phyloP scores from a whole-genome alignment of 257 asterid species.

The Solanum bulbocastanum region DNA sequence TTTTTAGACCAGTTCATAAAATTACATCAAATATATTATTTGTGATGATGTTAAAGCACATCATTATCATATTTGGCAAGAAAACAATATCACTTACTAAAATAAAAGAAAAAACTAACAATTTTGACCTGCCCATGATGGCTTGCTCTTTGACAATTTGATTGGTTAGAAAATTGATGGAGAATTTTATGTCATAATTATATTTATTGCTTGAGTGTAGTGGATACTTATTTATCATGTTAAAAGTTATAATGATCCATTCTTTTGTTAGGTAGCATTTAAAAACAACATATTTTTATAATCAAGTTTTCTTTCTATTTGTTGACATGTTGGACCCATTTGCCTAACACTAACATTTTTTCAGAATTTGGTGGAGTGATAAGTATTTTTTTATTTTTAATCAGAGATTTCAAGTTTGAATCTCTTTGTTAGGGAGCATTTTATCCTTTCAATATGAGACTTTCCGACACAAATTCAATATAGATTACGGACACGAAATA shows the following conservation, averaged over 20 bases:
- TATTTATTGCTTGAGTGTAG: neutral
- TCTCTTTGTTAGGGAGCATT: too few relatives aligned
- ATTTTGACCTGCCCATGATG: neutral
- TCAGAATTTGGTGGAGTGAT: accelerated
- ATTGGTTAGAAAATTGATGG: neutral
- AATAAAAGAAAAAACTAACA: neutral
- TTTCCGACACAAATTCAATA: too few relatives aligned
- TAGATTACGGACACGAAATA: accelerated
- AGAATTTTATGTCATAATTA: neutral
- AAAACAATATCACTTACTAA: neutral
- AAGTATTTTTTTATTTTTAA: too few relatives aligned
- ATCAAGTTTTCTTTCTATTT: neutral
- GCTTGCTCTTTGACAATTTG: neutral
- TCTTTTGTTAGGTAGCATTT: neutral
- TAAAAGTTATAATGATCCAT: neutral
- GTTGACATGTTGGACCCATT: neutral
- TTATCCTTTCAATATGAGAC: too few relatives aligned
- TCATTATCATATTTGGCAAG: neutral
- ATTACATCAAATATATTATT: neutral
- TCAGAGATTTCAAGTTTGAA: neutral
- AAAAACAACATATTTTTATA: neutral
- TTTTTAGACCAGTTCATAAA: accelerated
- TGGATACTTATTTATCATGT: neutral
- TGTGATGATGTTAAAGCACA: neutral
- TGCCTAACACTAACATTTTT: neutral